Base-by-base conservation (phyloP, 2,329 filamentous ascomycete species). In the Colletotrichum sp. region DNA sequence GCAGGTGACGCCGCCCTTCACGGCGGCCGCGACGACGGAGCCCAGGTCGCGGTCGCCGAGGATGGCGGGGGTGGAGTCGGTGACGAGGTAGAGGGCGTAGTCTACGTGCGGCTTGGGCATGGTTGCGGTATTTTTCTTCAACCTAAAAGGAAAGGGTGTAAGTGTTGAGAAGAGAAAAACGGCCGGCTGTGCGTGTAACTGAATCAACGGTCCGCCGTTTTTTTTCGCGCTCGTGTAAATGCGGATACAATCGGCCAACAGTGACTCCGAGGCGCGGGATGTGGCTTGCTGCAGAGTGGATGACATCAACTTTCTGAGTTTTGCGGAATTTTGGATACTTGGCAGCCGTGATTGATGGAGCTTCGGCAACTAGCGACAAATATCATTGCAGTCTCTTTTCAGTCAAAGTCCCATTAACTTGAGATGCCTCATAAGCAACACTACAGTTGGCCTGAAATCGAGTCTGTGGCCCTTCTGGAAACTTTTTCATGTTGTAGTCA, bases 41-140 rank as follows among this genome's bases (percentile, higher is more conserved):
- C 91, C 90, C 49, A 98, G 89, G 82, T 95, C 90, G 79, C 90
- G 91, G 78, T 89, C 86, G 71, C 94, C 94, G 59, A 98, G 92
- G 79, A 98, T 95, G 39, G 92, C 92, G 16, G 93, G 91, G n/a
- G 96, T 98, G 67, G 95, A 97, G 89, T 98, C 96, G 7, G 96
- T 98, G 80, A 98, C 96, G 74, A 98, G 90, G 83, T 98, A 98
- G 52, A 98, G 88, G 65, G 93, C 93, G 84, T 98, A 96, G 85
- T 98, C 92, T 63, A 94, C 88, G 24, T 86, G 81, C 82, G 84
- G 78, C 75, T 87, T 80, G 71, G 80, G 72, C 81, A 85, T 86
- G 67, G 59, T 34, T 28, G 66, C 66, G 68, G 72, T 52, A 13
- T 44, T 65, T 26, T 59, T 18, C 13, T 62, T 44, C 28, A 24